Percentiles rank a stretch among this genome's conserved stretches.
Evolutionary conservation across 2,329 filamentous ascomycete genomes (phyloP).

Genomic region (Xylaria polymorpha): DNA sequence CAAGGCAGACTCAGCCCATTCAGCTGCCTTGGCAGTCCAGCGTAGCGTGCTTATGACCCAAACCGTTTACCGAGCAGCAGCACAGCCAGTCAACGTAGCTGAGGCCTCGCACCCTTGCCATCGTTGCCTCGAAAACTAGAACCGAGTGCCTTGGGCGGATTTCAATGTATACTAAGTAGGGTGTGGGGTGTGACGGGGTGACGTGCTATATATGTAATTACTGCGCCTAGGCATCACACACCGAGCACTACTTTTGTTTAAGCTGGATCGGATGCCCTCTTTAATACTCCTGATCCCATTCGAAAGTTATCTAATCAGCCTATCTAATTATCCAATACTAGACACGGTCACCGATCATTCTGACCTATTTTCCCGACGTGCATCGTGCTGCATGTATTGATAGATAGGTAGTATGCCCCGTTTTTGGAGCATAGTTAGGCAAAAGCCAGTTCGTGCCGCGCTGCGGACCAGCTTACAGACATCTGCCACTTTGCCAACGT

Average conservation of each 20-base stretch:
- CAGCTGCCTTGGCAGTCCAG: constrained; percentile 22
- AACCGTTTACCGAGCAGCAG: constrained; percentile 25
- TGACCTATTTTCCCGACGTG: background rate
- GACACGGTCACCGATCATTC: background rate
- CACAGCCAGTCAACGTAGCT: background rate
- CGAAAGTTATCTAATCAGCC: background rate
- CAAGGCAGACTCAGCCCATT: constrained; percentile 18
- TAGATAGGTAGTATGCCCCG: constrained; percentile 6
- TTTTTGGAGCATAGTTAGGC: constrained; percentile 15
- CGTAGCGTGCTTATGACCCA: constrained; percentile 2
- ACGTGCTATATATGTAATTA: background rate
- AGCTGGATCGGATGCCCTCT: background rate
- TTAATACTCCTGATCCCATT: background rate
- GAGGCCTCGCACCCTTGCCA: constrained; percentile 2
- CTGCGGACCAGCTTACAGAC: constrained; percentile 4
- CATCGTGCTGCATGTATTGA: background rate
- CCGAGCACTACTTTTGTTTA: background rate
- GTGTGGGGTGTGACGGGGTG: background rate
- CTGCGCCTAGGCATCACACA: background rate
- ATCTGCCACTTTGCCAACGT: constrained; percentile 17
- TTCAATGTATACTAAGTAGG: background rate
- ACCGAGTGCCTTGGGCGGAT: too few species aligned
- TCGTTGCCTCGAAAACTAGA: background rate
- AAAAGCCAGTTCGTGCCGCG: constrained; percentile 10
- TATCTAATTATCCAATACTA: background rate